Conservation (phyloP, 306 rosid genomes). For the Vachellia pachyceras region DNA sequence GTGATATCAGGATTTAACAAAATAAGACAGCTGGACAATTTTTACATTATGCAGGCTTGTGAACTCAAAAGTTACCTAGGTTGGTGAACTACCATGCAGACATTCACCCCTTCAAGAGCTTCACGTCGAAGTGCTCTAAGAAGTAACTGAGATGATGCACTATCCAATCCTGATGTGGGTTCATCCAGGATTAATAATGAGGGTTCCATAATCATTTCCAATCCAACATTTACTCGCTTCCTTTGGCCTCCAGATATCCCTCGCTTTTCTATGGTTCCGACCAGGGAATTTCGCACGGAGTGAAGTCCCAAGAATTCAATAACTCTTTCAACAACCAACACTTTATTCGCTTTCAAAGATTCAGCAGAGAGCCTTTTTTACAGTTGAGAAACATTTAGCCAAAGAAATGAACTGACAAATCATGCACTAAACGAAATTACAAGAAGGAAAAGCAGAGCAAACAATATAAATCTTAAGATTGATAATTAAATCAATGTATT, state of each 20-base stretch:
- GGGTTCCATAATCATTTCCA: constrained; percentile 99
- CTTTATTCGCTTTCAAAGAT: constrained; percentile 74
- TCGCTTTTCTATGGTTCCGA: constrained; percentile 93
- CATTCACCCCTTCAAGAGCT: constrained; percentile 97
- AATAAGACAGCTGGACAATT: background rate
- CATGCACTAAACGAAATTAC: constrained; percentile 11
- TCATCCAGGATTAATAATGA: constrained; percentile 94
- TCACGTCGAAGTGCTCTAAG: constrained; percentile 92
- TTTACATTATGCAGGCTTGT: constrained; percentile 25
- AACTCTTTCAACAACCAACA: constrained; percentile 89
- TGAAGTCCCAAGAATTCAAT: constrained; percentile 95
- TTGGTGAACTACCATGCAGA: constrained; percentile 98
- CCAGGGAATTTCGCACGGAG: constrained; percentile 76
- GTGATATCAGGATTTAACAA: background rate
- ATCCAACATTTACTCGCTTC: constrained; percentile 95
- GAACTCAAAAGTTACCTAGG: constrained; percentile 70
- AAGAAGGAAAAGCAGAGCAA: background rate
- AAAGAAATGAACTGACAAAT: background rate
- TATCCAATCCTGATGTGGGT: constrained; percentile 98
- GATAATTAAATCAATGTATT: too few species aligned
- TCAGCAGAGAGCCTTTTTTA: constrained; percentile 68
- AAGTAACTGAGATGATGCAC: constrained; percentile 94
- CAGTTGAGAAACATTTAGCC: constrained; percentile 5
- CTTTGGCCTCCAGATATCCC: constrained; percentile 99
- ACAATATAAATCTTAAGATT: background rate